phyloP scores from a whole-genome alignment of 2,329 filamentous ascomycete species.

The Trichophyton verrucosum region DNA sequence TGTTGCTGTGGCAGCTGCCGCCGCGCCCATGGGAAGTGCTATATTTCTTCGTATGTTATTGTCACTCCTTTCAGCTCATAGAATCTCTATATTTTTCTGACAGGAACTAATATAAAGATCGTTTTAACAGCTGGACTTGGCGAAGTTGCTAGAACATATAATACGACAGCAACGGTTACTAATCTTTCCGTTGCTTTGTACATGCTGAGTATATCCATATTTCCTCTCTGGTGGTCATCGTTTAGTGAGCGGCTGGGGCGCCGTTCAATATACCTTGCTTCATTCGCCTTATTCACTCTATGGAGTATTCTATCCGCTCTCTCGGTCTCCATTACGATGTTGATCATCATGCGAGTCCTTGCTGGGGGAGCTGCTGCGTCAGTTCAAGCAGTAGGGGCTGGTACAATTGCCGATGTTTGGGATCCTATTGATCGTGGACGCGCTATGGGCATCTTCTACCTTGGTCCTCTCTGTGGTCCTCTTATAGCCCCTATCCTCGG shows the following conservation, averaged over 20 bases:
- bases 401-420: constrained; percentile 74
- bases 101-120: background rate
- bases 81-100: background rate
- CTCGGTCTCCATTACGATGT: constrained; percentile 58
- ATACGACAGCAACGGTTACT: constrained; percentile 51
- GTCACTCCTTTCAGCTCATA: background rate
- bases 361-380: constrained; percentile 65
- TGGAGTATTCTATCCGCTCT: constrained; percentile 60
- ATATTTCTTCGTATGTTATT: constrained; percentile 62
- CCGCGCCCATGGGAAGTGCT: constrained; percentile 69
- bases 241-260: constrained; percentile 62
- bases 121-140: constrained; percentile 50
- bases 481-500: constrained; percentile 65
- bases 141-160: constrained; percentile 49
- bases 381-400: constrained; percentile 71
- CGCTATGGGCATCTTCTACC: constrained; percentile 75
- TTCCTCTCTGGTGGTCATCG: constrained; percentile 76
- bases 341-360: constrained; percentile 63
- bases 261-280: constrained; percentile 64
- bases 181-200: constrained; percentile 69
- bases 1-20: constrained; percentile 62
- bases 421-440: constrained; percentile 56
- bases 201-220: constrained; percentile 73
- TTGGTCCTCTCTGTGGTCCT: constrained; percentile 64
- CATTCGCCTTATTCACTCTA: constrained; percentile 58